Evolutionary conservation across 73 alveolate genomes (phyloP).

Genomic region (Effrenium voratum): DNA sequence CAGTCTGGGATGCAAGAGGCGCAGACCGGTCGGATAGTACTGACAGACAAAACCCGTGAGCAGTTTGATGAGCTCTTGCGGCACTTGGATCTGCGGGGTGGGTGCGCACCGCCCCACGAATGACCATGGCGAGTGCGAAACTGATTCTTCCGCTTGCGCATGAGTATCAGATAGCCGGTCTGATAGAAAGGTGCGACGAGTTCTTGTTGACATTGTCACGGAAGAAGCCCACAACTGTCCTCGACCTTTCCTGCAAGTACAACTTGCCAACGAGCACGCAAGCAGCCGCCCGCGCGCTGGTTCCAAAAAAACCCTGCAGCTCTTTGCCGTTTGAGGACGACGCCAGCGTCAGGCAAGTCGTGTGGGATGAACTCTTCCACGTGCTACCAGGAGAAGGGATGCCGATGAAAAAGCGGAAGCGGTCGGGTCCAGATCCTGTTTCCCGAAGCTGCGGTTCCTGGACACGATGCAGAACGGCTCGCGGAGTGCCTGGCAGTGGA

Average conservation of each 20-base stretch:
- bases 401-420: no score
- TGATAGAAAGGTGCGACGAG: neutral
- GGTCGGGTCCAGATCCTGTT: no score
- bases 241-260: neutral
- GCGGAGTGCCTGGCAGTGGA: no score
- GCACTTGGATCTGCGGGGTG: slow-evolving; percentile 17
- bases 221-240: neutral
- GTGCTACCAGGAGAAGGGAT: no score
- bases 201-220: neutral
- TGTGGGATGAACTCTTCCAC: neutral
- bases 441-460: no score
- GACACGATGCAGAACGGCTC: no score
- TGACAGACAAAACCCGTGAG: neutral
- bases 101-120: neutral
- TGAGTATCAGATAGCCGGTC: neutral
- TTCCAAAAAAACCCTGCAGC: neutral
- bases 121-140: neutral
- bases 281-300: neutral
- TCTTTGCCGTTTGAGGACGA: neutral
- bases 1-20: slow-evolving; percentile 16
- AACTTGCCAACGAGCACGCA: neutral
- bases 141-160: neutral
- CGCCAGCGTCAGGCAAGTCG: neutral
- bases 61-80: neutral
- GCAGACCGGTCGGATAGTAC: neutral